Evolutionary conservation across 2,329 filamentous ascomycete species (phyloP).

Genomic region (Periconia sp.): DNA sequence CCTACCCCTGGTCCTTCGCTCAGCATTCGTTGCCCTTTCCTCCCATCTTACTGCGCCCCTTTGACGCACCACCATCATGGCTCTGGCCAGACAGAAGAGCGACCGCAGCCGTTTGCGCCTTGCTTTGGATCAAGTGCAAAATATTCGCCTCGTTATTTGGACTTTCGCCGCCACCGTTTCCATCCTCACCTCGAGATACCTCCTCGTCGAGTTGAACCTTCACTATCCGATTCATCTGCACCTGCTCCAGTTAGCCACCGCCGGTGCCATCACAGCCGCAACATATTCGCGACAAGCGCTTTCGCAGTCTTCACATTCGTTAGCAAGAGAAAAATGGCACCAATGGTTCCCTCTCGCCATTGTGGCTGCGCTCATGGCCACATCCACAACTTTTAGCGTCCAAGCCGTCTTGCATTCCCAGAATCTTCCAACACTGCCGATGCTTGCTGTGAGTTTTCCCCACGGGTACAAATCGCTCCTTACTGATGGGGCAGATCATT

Average conservation of each 20-base stretch:
- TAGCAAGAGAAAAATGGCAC: not conserved
- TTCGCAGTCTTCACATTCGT: not conserved
- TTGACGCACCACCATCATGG: not conserved
- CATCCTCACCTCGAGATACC: slow-evolving; percentile 13
- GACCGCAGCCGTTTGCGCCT: not conserved
- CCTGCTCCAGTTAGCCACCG: slow-evolving; percentile 11
- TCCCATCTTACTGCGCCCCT: not conserved
- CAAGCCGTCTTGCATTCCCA: slow-evolving; percentile 35
- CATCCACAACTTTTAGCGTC: slow-evolving; percentile 24
- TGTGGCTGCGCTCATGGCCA: slow-evolving; percentile 8
- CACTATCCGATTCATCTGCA: slow-evolving; percentile 17
- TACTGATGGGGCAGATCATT: slow-evolving; percentile 9
- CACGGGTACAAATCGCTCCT: not conserved
- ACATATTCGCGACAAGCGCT: not conserved
- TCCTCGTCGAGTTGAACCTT: slow-evolving; percentile 19
- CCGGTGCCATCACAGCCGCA: not conserved
- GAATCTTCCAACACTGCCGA: slow-evolving; percentile 32
- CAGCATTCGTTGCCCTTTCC: not conserved
- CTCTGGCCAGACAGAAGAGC: not conserved
- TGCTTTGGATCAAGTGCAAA: not conserved
- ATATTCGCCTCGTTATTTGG: slow-evolving; percentile 4
- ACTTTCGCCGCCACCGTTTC: slow-evolving; percentile 9
- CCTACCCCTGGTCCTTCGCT: not conserved
- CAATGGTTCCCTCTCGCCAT: slow-evolving; percentile 2
- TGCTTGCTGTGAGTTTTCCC: slow-evolving; percentile 30